phyloP scores from a whole-genome alignment of 768 basidiomycete genomes.

The Lactarius pseudohatsudake region DNA sequence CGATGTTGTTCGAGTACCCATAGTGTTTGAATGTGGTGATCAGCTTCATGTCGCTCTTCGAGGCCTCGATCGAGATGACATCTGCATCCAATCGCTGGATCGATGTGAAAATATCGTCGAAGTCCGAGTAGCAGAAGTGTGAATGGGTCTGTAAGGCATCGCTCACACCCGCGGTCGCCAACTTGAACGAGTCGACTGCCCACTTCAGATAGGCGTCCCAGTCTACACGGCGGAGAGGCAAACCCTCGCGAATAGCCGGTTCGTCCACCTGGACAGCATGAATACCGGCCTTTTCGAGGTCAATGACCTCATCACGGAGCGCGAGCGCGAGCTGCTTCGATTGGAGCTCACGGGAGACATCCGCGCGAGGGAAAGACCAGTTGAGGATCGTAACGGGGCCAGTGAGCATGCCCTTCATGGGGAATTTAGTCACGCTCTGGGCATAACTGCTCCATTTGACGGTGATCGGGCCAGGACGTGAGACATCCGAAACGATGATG shows the following conservation, averaged over 20 bases:
- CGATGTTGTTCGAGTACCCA: conserved; percentile 96
- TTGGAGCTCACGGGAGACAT: conserved; percentile 93
- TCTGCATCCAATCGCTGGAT: conserved; percentile 97
- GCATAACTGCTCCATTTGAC: conserved; percentile 97
- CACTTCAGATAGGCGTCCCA: conserved; percentile 96
- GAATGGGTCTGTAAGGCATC: conserved; percentile 96
- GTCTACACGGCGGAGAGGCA: conserved; percentile 93
- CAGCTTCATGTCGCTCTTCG: conserved; percentile 98
- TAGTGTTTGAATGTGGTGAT: conserved; percentile 92
- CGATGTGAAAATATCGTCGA: conserved; percentile 97
- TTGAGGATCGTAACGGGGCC: conserved; percentile 98
- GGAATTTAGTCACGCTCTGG: conserved; percentile 87
- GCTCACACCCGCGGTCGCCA: conserved; percentile 92
- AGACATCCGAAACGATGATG: conserved; percentile 97
- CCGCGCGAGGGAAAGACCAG: conserved; percentile 99
- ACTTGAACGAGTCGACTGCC: conserved; percentile 99
- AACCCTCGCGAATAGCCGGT: conserved; percentile 98
- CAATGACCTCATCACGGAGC: conserved; percentile 96
- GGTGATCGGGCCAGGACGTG: conserved; percentile 89
- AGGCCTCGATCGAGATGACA: conserved; percentile 98
- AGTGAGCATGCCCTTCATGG: conserved; percentile 99
- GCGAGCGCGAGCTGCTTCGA: conserved; percentile 97
- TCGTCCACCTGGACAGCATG: conserved; percentile 99
- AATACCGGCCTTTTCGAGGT: conserved; percentile 96
- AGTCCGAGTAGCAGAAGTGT: conserved; percentile 99